phyloP scores from a whole-genome alignment of 1,284 basidiomycete species.

The Earliella scabrosa region DNA sequence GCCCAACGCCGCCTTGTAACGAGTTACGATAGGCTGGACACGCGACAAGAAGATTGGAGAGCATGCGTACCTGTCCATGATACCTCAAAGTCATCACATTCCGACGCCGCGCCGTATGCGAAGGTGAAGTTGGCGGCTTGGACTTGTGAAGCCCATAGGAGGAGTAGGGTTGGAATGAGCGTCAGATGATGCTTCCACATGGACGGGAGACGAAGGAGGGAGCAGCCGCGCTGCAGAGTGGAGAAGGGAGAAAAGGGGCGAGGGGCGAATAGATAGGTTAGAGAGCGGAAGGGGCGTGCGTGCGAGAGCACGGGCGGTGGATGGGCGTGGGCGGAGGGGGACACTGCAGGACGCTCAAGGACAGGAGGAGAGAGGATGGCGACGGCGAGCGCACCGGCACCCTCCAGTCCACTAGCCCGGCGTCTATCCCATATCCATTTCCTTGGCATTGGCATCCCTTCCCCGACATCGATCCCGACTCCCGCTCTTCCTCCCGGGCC shows the following conservation, averaged over 20 bases:
- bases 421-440: not conserved
- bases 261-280: not conserved
- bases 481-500: too few relatives aligned
- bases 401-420: not conserved
- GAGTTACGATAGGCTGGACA: not conserved
- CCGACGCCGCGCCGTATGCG: slow-evolving; percentile 49
- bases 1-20: slow-evolving; percentile 59
- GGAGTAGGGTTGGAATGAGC: slow-evolving; percentile 27
- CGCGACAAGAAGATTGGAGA: not conserved
- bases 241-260: not conserved
- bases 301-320: slow-evolving; percentile 10
- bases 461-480: not conserved
- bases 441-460: not conserved
- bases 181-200: slow-evolving; percentile 20
- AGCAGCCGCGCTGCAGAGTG: not conserved
- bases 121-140: slow-evolving; percentile 56
- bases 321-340: not conserved
- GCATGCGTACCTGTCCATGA: slow-evolving; percentile 62
- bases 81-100: slow-evolving; percentile 64
- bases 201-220: not conserved
- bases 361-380: not conserved
- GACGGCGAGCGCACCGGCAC: not conserved
- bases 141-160: slow-evolving; percentile 29
- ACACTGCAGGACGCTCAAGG: not conserved
- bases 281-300: slow-evolving; percentile 17